Evolutionary conservation across 495 filamentous ascomycete species (phyloP).

Genomic region (Tetracladium setigerum): DNA sequence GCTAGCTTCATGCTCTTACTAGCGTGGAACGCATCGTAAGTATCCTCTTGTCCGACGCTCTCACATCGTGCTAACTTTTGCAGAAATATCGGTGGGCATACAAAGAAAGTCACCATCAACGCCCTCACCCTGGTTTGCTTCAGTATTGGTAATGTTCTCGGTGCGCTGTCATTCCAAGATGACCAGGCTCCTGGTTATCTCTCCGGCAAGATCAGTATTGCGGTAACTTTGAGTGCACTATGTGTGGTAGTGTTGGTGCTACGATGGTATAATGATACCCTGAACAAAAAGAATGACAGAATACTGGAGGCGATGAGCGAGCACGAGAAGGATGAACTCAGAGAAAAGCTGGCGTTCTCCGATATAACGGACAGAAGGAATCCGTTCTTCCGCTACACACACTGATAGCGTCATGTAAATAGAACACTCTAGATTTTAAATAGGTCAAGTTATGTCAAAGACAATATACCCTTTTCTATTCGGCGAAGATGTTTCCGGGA

Average conservation of each 20-base stretch:
- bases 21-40: conserved; percentile 16
- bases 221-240: conserved; percentile 52
- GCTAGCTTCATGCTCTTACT: conserved; percentile 12
- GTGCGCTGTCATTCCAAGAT: conserved; percentile 17
- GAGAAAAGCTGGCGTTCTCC: conserved; percentile 44
- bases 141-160: conserved; percentile 12
- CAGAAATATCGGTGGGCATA: conserved; percentile 15
- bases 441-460: too few relatives aligned
- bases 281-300: conserved; percentile 54
- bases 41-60: not conserved
- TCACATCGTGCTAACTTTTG: not conserved
- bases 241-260: conserved; percentile 51
- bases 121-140: conserved; percentile 12
- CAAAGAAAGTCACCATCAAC: conserved; percentile 15
- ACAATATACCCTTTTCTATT: too few relatives aligned
- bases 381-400: conserved; percentile 13
- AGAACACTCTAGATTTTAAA: too few relatives aligned
- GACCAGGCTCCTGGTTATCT: conserved; percentile 47
- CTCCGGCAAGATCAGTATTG: conserved; percentile 58
- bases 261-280: conserved; percentile 48
- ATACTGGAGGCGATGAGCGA: conserved; percentile 46
- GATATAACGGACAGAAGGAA: conserved; percentile 15
- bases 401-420: not conserved
- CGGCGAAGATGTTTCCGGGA: too few relatives aligned
- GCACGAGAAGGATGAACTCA: conserved; percentile 39